Evolutionary conservation across 2,329 filamentous ascomycete species (phyloP).

Genomic region (Zalaria obscura): DNA sequence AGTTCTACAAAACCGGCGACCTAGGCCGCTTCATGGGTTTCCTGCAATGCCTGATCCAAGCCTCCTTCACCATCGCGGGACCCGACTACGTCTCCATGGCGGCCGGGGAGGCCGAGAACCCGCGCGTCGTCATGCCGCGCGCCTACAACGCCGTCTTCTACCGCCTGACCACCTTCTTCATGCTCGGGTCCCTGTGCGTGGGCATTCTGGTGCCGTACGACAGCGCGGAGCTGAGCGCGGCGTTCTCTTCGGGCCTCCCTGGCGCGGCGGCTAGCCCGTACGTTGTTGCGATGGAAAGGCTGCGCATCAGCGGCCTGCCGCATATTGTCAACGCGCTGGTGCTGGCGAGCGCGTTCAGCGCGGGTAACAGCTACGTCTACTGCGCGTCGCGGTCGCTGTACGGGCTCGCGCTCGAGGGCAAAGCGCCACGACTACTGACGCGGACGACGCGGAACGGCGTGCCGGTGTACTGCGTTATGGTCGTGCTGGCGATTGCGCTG

Average conservation of each 20-base stretch:
- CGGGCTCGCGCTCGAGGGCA: conserved; percentile 53
- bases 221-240: conserved; percentile 44
- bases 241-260: conserved; percentile 43
- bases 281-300: conserved; percentile 53
- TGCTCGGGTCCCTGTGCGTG: conserved; percentile 57
- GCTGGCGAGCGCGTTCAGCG: conserved; percentile 52
- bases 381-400: conserved; percentile 56
- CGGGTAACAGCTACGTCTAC: conserved; percentile 55
- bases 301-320: conserved; percentile 48
- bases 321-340: conserved; percentile 63
- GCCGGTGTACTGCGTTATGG: conserved; percentile 56
- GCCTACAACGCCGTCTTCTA: conserved; percentile 72
- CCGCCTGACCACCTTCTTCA: conserved; percentile 61
- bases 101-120: conserved; percentile 58
- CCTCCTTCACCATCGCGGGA: conserved; percentile 53
- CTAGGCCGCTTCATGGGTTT: conserved; percentile 67
- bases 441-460: conserved; percentile 51
- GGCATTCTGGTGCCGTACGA: conserved; percentile 60
- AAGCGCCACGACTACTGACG: conserved; percentile 46
- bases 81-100: conserved; percentile 53
- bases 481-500: conserved; percentile 53
- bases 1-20: conserved; percentile 48
- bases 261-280: conserved; percentile 52
- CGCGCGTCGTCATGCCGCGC: conserved; percentile 52
- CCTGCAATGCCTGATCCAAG: conserved; percentile 57